Evolutionary conservation across 371 early-diverging fungal genomes (phyloP).

Genomic region (Mortierella sp.): DNA sequence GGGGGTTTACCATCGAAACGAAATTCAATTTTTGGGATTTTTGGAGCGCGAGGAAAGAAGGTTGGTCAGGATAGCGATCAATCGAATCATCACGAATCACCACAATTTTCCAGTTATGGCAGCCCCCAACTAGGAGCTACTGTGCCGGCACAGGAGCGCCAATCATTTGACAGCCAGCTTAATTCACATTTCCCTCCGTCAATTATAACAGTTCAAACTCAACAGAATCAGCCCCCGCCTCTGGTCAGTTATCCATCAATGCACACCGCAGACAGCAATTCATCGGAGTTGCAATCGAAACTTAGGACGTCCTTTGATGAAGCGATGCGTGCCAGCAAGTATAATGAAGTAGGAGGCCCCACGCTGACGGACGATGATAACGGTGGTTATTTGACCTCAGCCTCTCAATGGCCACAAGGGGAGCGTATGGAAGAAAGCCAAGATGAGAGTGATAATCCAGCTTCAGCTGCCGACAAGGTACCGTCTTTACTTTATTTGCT

Average conservation of each 20-base stretch:
- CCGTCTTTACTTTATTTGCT: background rate
- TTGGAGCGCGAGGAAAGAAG: constrained; percentile 40
- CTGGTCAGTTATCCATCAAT: constrained; percentile 4
- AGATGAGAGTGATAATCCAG: constrained; percentile 42
- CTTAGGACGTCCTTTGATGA: constrained; percentile 18
- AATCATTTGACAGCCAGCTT: constrained; percentile 31
- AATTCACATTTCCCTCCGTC: constrained; percentile 15
- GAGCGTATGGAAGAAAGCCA: constrained; percentile 54
- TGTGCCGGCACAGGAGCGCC: constrained; percentile 20
- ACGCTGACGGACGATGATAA: constrained; percentile 34
- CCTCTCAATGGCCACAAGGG: constrained; percentile 40
- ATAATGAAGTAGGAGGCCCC: constrained; percentile 2
- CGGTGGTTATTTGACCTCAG: constrained; percentile 17
- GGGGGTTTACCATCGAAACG: constrained; percentile 30
- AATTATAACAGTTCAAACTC: background rate
- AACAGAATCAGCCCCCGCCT: constrained; percentile 8
- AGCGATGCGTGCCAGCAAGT: background rate
- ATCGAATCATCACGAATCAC: constrained; percentile 21
- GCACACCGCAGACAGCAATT: background rate
- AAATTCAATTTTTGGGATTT: constrained; percentile 40
- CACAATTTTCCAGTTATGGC: constrained; percentile 16
- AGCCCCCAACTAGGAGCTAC: constrained; percentile 22
- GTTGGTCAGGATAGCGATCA: constrained; percentile 33
- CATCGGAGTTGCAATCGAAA: background rate
- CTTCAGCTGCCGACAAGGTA: constrained; percentile 29